Base-by-base conservation (phyloP, 306 rosid species). In the Prinsepia uniflora region DNA sequence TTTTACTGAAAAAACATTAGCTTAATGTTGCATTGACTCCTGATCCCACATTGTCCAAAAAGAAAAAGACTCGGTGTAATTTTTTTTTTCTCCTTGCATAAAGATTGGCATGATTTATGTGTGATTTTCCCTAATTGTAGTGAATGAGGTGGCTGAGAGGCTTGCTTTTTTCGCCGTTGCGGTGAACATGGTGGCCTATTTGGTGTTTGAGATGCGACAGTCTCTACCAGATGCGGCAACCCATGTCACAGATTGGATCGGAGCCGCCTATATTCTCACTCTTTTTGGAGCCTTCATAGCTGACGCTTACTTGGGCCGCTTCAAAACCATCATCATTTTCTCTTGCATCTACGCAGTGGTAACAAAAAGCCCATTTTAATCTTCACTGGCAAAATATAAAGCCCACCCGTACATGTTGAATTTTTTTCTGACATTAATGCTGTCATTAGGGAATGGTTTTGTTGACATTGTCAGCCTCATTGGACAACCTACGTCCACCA, bases 241-340 rank as follows among this genome's bases (percentile, higher is more conserved):
- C 4, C 86, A 80, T 20, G 81, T 81, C 64, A 82, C 86, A 0
- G 83, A 84, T 59, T 87, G 92, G 92, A 74, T 82, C 5, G 92
- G 92, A 53, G 86, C 92, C 24, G 80, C 89, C 0, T 87, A 68
- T 75, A 75, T 76, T 10, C 81, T 87, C n/a, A 78, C 89, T 0
- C 63, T 87, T 2, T 9, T 84, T 1, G 92, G 92, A 76, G 92
- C 92, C 0, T 87, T 84, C 52, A 2, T 87, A 1, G 89, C 92
- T 0, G 89, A 87, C 54, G 82, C 92, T 78, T 87, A 80, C 36
- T 65, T 87, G 67, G 89, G 92, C 63, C 89, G 89, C 70, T 87
- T 84, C 82, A 82, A 71, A 62, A 84, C 89, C 74, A 84, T 87
- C 62, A 13, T 84, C 57, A 6, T 78, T 45, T 87, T 87, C 82